Evolutionary conservation across 495 filamentous ascomycete species (phyloP).

Genomic region (Tuber magnatum): DNA sequence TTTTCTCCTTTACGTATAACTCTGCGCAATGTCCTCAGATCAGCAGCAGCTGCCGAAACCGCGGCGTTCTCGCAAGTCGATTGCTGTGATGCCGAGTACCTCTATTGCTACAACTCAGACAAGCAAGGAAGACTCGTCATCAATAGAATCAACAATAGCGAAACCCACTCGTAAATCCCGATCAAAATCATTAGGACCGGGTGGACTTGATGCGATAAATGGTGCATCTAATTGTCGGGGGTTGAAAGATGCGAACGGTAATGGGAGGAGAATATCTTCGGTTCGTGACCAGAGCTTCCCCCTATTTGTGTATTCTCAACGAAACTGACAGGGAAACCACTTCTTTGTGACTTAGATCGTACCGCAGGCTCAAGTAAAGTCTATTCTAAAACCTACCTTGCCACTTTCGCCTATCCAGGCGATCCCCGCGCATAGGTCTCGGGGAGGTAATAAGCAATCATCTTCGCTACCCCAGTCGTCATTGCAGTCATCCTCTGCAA

Average conservation of each 20-base stretch:
- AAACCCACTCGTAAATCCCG: conserved; percentile 62
- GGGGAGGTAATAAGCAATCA: conserved; percentile 29
- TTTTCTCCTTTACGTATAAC: neutral
- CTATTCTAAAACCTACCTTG: conserved; percentile 79
- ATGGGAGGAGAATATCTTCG: conserved; percentile 48
- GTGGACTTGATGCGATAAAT: conserved; percentile 67
- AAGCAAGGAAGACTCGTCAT: conserved; percentile 39
- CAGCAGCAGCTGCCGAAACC: conserved; percentile 33
- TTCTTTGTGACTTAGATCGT: conserved; percentile 46
- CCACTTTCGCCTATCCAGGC: conserved; percentile 50
- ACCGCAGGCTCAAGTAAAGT: conserved; percentile 55
- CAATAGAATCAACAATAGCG: conserved; percentile 42
- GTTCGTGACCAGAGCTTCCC: conserved; percentile 15
- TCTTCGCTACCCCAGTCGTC: conserved; percentile 29
- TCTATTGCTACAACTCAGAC: conserved; percentile 40
- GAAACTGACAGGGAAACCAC: neutral
- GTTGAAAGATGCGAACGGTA: conserved; percentile 63
- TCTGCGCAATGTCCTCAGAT: conserved; percentile 18
- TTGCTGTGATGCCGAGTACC: conserved; percentile 56
- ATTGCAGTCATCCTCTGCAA: conserved; percentile 8
- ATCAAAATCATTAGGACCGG: conserved; percentile 92
- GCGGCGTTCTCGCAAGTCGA: conserved; percentile 68
- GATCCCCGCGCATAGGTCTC: conserved; percentile 33
- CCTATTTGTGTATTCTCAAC: neutral
- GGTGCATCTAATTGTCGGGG: conserved; percentile 8